Base-by-base conservation (phyloP, 1,284 basidiomycete genomes). In the Tremellales sp. region DNA sequence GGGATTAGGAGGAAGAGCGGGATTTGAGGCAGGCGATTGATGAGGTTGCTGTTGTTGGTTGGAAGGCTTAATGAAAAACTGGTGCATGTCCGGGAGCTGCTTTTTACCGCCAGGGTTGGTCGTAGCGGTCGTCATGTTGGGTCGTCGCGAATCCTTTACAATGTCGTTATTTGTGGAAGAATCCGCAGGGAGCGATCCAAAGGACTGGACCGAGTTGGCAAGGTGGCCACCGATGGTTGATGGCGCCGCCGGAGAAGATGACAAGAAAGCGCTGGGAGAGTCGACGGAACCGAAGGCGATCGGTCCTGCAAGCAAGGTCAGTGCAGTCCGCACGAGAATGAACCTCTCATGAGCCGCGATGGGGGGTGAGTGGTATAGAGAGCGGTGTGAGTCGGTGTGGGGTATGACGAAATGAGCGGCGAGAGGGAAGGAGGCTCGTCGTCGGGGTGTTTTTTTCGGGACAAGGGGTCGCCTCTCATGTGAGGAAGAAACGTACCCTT, bases 211-310 rank as follows among this genome's bases (percentile, higher is more conserved):
- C 56, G 78, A 62, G 45, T 71, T 67, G 24, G 63, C 60, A 29
- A 77, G 63, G 53, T 75, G 71, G 39, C 62, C 48, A 21, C 74
- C 74, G 6, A 70, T 74, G 8, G 63, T 67, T 10, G 68, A 70
- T 5, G 72, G 72, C n/a, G 70, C 70, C 11, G 75, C 75, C 1
- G 75, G 74, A 1, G 74, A 75, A 4, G 74, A 74, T 3, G 74
- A 75, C 25, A 76, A 58, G 27, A 67, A 49, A 1, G 72, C 58
- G 49, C 67, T 68, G 22, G 73, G 70, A 23, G 70, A 81, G 64
- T 87, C 85, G 51, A 91, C 87, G 40, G 89, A 89, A 62, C 89
- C 89, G 76, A 91, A 91, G 27, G 66, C 56, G 81, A 87, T 52
- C 50, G 57, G 63, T 40, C 67, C 69, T 69, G 49, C 3, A n/a